Evolutionary conservation across 2,329 filamentous ascomycete genomes (phyloP), one percentile per base, ranked within the genome.

Genomic region (Albophoma yamanashiensis): DNA sequence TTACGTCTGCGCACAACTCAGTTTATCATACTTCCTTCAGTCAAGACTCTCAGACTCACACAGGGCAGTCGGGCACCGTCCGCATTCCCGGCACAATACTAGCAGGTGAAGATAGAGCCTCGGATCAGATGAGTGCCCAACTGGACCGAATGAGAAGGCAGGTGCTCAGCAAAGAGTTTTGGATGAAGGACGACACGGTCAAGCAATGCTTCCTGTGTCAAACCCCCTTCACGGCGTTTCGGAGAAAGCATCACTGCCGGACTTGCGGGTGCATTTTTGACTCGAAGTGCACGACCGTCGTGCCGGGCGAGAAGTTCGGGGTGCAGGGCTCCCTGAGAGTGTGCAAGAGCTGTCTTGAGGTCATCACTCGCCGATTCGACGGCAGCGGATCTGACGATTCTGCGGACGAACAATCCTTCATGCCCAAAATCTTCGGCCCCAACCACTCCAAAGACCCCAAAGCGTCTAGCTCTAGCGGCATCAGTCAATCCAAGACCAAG

Each of bases 191-290:
- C 70, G 94, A 97, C 69, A 97, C 95, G 63, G 95, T 93, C 62
- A 97, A 96, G 71, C 93, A 97, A 67, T 99, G 94, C 69, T 99
- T 97, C 71, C 84, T 91, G 53, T 99, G 94, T 68, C 91, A 91
- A 53, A 89, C 91, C 61, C 83, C 89, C 2, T 99, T 99, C 69
- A 92, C 91, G 0, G 94, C 93, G 1, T 97, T 97, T 70, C 85
- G 94, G 61, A 86, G 94, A 64, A 99, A 99, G 70, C 94, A 99
- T 72, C 94, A 99, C 73, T 99, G 94, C 72, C 87, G 95, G 62
- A 89, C 86, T 0, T 99, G 94, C 70, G 94, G 94, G n/a, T 96
- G 96, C 69, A 99, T 99, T 53, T 99, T 99, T 69, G 94, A 97
- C 73, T 90, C 91, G 5, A 96, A 95, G 72, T 99, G 94, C 74